Evolutionary conservation across 2,329 filamentous ascomycete species (phyloP).

Genomic region (Clonostachys rosea): DNA sequence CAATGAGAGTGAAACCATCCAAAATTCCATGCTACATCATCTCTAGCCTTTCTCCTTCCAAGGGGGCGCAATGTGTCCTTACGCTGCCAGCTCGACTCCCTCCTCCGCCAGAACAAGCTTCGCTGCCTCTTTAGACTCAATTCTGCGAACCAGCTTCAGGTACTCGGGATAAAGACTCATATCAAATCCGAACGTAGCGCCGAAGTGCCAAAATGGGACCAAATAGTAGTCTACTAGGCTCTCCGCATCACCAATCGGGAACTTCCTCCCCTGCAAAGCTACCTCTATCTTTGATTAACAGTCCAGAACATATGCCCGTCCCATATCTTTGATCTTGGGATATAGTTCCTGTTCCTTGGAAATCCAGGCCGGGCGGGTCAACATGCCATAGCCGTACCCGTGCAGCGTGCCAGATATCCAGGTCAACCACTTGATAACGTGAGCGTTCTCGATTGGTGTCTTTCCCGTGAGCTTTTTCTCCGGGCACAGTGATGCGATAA

Average conservation of each 20-base stretch:
- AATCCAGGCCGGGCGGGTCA: slow-evolving; percentile 16
- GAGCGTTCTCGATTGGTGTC: slow-evolving; percentile 10
- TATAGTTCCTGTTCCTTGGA: slow-evolving; percentile 6
- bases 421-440: slow-evolving; percentile 20
- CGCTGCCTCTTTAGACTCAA: neutral
- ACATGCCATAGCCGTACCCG: slow-evolving; percentile 14
- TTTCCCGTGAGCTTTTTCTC: slow-evolving; percentile 12
- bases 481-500: slow-evolving; percentile 16
- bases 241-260: slow-evolving; percentile 1
- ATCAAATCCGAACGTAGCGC: neutral
- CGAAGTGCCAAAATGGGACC: slow-evolving; percentile 1
- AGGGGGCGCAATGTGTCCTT: no score
- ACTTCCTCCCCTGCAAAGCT: neutral
- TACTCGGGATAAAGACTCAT: slow-evolving; percentile 1
- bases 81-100: no score
- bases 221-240: slow-evolving; percentile 1
- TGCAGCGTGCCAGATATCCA: slow-evolving; percentile 25
- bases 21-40: no score
- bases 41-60: no score
- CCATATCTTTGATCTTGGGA: slow-evolving; percentile 6
- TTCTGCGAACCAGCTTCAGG: neutral
- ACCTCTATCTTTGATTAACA: neutral
- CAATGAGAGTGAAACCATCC: no score
- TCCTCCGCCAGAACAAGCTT: no score
- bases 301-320: neutral